A percentile compares a stretch with the other conserved stretches of the same genome.
Conservation (phyloP, 345 rosid species). For the Aurinia saxatilis region DNA sequence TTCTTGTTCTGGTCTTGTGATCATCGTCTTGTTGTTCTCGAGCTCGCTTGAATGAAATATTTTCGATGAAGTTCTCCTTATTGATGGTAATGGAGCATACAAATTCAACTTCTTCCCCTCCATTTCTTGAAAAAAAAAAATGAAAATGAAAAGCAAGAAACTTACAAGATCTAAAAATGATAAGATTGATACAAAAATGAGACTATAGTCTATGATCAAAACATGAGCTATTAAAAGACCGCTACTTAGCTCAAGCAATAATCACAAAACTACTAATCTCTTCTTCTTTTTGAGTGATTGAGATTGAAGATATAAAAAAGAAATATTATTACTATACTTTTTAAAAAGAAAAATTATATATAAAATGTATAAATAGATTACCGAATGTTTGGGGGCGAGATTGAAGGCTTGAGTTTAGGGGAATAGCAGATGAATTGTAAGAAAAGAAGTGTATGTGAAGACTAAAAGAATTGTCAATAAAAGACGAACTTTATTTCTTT, state of each 20-base stretch:
- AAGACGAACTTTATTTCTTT: background rate
- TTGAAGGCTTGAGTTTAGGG: constrained; percentile 33
- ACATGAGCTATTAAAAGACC: too few species aligned
- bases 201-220: background rate
- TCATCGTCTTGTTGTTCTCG: background rate
- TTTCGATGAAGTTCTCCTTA: constrained; percentile 39
- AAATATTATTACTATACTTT: background rate
- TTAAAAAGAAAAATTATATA: background rate
- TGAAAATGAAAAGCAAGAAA: background rate
- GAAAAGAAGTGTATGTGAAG: background rate
- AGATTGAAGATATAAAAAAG: background rate
- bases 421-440: constrained; percentile 16
- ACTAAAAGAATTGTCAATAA: constrained; percentile 27
- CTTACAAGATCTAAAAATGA: background rate
- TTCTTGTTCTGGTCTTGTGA: constrained; percentile 26
- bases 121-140: constrained; percentile 31
- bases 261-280: background rate
- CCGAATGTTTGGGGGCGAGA: constrained; percentile 28
- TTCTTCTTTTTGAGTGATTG: constrained; percentile 1
- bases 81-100: constrained; percentile 73
- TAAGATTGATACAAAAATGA: background rate
- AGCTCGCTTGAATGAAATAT: background rate
- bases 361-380: background rate
- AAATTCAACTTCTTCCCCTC: constrained; percentile 70
- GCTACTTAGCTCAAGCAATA: constrained; percentile 4